phyloP scores from a whole-genome alignment of 306 rosid species.

The Hippophae rhamnoides region DNA sequence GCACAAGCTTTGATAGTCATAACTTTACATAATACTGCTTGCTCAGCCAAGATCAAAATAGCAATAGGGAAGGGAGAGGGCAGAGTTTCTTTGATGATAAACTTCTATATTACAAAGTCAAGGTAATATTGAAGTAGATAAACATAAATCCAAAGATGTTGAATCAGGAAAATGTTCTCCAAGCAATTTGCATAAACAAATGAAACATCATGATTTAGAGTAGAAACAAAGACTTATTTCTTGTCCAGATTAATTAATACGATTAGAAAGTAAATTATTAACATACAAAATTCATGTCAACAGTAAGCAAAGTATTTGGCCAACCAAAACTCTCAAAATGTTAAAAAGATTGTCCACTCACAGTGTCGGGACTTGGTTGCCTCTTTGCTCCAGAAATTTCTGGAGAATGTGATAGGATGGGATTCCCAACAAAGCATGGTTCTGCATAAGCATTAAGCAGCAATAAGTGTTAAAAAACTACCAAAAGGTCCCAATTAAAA shows the following conservation, averaged over 20 bases:
- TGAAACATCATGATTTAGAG: constrained; percentile 6
- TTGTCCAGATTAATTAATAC: constrained; percentile 2
- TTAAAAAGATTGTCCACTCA: constrained; percentile 34
- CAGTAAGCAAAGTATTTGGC: not conserved
- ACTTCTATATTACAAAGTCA: no score
- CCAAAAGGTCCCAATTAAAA: no score
- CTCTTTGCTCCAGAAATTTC: constrained; percentile 45
- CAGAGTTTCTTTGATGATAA: no score
- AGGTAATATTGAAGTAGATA: no score
- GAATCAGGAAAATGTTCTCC: no score
- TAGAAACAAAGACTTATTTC: not conserved
- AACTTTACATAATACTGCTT: no score
- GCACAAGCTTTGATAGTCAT: no score
- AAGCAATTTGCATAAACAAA: not conserved
- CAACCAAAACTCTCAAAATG: constrained; percentile 13
- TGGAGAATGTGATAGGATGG: constrained; percentile 37
- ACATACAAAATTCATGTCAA: not conserved
- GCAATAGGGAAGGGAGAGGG: no score
- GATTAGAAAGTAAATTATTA: not conserved
- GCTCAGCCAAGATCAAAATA: no score
- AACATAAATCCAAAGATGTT: no score
- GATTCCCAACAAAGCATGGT: constrained; percentile 36
- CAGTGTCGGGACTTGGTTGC: constrained; percentile 46
- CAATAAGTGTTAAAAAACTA: not conserved
- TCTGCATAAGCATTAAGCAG: constrained; percentile 47